These are phyloP conservation scores for Pseudocercospora crystallina DNA, from an alignment of 2,329 filamentous ascomycete species.

Conservation along the genomic window DNA sequence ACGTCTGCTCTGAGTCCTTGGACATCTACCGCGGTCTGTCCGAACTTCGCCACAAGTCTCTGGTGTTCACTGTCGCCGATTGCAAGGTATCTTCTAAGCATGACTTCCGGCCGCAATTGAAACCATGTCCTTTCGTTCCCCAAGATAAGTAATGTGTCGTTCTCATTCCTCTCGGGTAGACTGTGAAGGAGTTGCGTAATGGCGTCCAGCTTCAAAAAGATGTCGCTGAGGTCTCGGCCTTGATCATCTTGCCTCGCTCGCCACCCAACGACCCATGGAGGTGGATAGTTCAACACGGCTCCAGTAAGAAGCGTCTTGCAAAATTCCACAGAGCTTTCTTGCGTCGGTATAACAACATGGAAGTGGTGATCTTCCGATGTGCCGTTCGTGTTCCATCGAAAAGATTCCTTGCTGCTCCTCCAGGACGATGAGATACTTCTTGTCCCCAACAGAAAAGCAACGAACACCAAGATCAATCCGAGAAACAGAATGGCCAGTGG, in stretches of 20 bases:
- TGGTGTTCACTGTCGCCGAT: slow-evolving; percentile 2
- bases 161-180: slow-evolving; percentile 1
- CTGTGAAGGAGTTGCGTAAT: slow-evolving; percentile 7
- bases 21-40: neutral
- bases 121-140: slow-evolving; percentile 16
- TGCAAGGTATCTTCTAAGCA: slow-evolving; percentile 11
- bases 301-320: slow-evolving; percentile 18
- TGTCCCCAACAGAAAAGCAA: too few species aligned
- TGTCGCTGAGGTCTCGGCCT: neutral
- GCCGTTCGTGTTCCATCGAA: neutral
- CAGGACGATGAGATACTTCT: too few species aligned
- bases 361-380: slow-evolving; percentile 9
- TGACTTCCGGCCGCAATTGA: slow-evolving; percentile 17
- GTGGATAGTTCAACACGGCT: slow-evolving; percentile 14
- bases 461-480: too few species aligned
- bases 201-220: slow-evolving; percentile 9
- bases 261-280: slow-evolving; percentile 13
- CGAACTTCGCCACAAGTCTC: neutral
- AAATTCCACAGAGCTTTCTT: slow-evolving; percentile 4
- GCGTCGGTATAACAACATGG: slow-evolving; percentile 13
- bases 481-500: too few species aligned
- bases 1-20: slow-evolving; percentile 6
- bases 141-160: slow-evolving; percentile 11
- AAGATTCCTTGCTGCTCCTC: too few species aligned
- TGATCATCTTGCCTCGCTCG: neutral